These are phyloP conservation scores for Sugiyamaella sp. DNA, from an alignment of 1,139 yeast genomes.

Conservation along the genomic window DNA sequence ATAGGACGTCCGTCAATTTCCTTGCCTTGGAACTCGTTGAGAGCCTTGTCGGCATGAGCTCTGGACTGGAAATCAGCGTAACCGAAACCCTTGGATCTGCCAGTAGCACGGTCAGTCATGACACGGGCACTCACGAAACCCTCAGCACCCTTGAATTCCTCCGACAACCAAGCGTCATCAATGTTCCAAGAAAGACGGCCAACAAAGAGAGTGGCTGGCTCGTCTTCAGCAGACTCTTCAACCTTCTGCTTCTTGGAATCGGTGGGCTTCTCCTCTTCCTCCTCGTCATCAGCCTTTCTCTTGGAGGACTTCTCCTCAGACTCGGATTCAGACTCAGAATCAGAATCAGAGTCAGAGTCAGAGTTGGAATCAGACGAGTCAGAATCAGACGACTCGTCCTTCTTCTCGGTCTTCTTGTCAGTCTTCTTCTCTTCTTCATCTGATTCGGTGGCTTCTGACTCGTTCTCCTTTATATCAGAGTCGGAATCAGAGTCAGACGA, in stretches of 20 bases:
- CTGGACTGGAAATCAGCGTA: slow-evolving; percentile 89
- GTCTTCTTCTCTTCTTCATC: slow-evolving; percentile 32
- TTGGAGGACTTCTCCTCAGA: slow-evolving; percentile 40
- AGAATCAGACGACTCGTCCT: slow-evolving; percentile 28
- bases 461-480: too few species aligned
- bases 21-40: slow-evolving; percentile 81
- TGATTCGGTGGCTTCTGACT: too few species aligned
- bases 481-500: slow-evolving; percentile 30
- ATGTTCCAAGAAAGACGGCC: slow-evolving; percentile 98
- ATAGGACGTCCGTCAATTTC: slow-evolving; percentile 97
- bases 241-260: slow-evolving; percentile 50
- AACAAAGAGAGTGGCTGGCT: slow-evolving; percentile 89
- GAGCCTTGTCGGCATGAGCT: slow-evolving; percentile 84
- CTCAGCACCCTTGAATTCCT: slow-evolving; percentile 88
- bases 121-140: slow-evolving; percentile 81
- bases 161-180: slow-evolving; percentile 90
- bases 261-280: slow-evolving; percentile 35
- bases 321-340: slow-evolving; percentile 31
- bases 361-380: slow-evolving; percentile 33
- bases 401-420: slow-evolving; percentile 34
- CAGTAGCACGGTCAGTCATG: slow-evolving; percentile 87
- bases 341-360: slow-evolving; percentile 30
- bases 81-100: slow-evolving; percentile 97
- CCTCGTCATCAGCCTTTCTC: slow-evolving; percentile 43
- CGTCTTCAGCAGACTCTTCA: slow-evolving; percentile 45